Evolutionary conservation across 2,329 filamentous ascomycete genomes (phyloP), one percentile per base, ranked within the genome.

Genomic region (Colletotrichum spinosum): DNA sequence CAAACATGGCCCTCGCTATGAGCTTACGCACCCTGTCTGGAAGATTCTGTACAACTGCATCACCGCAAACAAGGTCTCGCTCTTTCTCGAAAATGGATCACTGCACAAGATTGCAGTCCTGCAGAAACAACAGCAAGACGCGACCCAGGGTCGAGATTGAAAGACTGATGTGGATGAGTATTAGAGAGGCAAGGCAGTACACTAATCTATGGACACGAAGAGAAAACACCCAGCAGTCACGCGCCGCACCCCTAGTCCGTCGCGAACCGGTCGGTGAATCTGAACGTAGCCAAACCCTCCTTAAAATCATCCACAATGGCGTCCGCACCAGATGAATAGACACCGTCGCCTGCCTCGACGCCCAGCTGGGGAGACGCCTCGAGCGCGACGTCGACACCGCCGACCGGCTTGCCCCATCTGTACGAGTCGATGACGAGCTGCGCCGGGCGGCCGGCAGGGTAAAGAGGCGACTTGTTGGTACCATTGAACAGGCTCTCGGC

Each of bases 401-500:
- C 89, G 33, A 93, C 79, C 0, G 91, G 88, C 81, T 93, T 93
- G 4, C 90, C 90, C 80, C 88, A 93, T 33, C 86, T 80, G 77
- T 88, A 93, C 0, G 83, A 86, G 71, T 89, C 86, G 13, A 81
- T 73, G 15, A 92, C 74, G 55, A 93, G 89, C 78, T 91, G 84
- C 2, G 83, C 75, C 0, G 90, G 91, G 0, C 89, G 82, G 1
- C 87, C 87, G 2, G 84, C 79, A 1, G 90, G 90, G 75, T 85
- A 93, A 7, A 92, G 79, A 0, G 87, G 81, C 4, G 84, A 86
- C 25, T 74, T 74, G 15, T 74, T 74, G 15, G 74, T 73, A 6
- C 73, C 69, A 8, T 71, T 70, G 70, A 92, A 90, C 12, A 88
- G 76, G 1, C 70, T 72, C 69, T 84, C 81, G 1, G 85, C 82